Conservation (phyloP, 495 filamentous ascomycete species). For the Trichoderma parareesei region DNA sequence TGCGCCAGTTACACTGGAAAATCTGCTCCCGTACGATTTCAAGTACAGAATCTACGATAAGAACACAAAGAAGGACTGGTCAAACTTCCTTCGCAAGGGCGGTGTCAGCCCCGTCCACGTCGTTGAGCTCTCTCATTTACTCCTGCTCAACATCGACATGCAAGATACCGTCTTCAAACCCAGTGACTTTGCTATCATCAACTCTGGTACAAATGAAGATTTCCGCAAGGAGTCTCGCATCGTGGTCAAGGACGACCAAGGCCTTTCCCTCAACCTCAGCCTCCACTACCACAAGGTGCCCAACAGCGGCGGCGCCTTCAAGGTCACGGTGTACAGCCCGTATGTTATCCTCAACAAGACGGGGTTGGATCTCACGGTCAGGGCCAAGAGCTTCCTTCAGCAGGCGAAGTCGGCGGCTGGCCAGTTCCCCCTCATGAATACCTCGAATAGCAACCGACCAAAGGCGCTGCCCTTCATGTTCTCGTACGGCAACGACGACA, state of each 20-base stretch:
- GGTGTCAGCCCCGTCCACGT: constrained; percentile 96
- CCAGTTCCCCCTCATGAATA: constrained; percentile 46
- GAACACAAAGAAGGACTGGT: constrained; percentile 97
- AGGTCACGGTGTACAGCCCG: constrained; percentile 84
- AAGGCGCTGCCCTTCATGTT: constrained; percentile 91
- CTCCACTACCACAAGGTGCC: constrained; percentile 91
- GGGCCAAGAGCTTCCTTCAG: constrained; percentile 80
- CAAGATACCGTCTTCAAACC: constrained; percentile 90
- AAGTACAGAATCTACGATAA: constrained; percentile 98
- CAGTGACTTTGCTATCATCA: constrained; percentile 95
- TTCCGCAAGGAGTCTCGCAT: constrained; percentile 75
- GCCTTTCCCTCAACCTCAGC: constrained; percentile 67
- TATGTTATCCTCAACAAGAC: constrained; percentile 95
- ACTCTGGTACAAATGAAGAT: constrained; percentile 78
- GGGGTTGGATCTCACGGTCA: constrained; percentile 78
- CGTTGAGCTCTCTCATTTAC: constrained; percentile 86
- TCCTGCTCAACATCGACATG: constrained; percentile 88
- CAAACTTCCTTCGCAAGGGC: constrained; percentile 92
- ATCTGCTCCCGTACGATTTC: constrained; percentile 93
- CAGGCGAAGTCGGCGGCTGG: constrained; percentile 73
- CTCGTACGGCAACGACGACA: constrained; percentile 78
- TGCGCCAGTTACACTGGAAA: constrained; percentile 88
- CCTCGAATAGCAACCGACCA: constrained; percentile 34
- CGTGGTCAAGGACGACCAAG: constrained; percentile 74
- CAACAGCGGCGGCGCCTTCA: constrained; percentile 91